Evolutionary conservation across 306 rosid genomes (phyloP), one percentile per base, ranked within the genome.

Genomic region (Medicago truncatula): DNA sequence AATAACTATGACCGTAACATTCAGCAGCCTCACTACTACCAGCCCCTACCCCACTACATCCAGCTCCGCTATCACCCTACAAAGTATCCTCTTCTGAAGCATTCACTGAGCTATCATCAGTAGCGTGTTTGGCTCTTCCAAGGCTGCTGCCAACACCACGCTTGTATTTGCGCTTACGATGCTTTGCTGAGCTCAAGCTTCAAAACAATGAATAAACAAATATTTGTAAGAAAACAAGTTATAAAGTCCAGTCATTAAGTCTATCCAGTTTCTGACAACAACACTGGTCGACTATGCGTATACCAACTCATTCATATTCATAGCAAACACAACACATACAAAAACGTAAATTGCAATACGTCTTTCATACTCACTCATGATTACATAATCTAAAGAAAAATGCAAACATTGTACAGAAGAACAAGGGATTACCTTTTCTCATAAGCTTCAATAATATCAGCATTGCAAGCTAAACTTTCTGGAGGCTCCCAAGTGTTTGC

Each of bases 401-500:
- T 10, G 17, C 10, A 9, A 53, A 21, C 6, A 17, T 18, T 43
- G 39, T 7, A 44, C 8, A 18, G 23, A 53, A 71, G 9, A 47
- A 21, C 39, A 77, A 67, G 62, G 23, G 64, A 68, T 67, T 76
- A 94, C 98, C 96, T 89, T 63, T 80, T 87, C 79, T 94, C 97
- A 80, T 88, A 94, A 17, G 95, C 87, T 2, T 86, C 92, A 31
- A 94, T 78, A 5, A 34, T 7, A 78, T 94, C 97, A 2, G 89
- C 83, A 66, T 87, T 80, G 21, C 86, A 52, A 67, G 56, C 90
- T 78, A 94, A 88, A 86, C 87, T 92, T 71, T 90, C 97, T 66
- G 79, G 78, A 7, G 98, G 97, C 85, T 94, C 98, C 98, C 98
- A 94, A 17, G 96, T 94, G 77, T 94, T 94, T 49, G 89, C 91